Evolutionary conservation across 176 grass and related monocot species (phyloP).

Genomic region (Oropetium thomaeum): DNA sequence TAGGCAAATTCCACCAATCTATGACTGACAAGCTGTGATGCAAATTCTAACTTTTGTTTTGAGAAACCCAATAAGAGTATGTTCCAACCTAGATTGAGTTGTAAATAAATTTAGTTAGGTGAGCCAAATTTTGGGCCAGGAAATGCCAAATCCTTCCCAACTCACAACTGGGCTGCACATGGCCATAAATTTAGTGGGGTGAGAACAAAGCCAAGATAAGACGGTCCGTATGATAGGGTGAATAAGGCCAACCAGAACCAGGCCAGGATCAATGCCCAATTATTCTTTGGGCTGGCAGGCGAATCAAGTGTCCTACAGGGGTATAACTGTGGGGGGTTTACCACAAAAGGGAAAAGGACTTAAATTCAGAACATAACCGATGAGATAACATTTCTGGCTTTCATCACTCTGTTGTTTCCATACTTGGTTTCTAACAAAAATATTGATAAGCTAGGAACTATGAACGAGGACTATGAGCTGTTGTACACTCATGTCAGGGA

Average conservation of each 20-base stretch:
- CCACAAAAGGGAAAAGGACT: too few species aligned
- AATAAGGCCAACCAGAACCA: conserved; percentile 27
- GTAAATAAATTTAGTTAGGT: background rate
- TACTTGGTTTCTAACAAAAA: background rate
- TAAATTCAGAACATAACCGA: too few species aligned
- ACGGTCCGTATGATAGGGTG: background rate
- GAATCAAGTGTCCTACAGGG: conserved; percentile 7
- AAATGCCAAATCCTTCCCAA: background rate
- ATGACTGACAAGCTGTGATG: background rate
- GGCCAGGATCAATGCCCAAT: conserved; percentile 8
- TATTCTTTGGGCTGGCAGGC: conserved; percentile 11
- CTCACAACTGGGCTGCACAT: background rate
- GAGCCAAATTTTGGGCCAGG: conserved; percentile 16
- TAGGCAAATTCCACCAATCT: background rate
- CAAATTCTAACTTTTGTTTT: background rate
- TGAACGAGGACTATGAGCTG: background rate
- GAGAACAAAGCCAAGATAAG: conserved; percentile 1
- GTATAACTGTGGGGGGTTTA: background rate
- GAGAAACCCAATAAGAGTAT: background rate
- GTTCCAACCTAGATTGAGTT: background rate
- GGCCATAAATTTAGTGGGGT: conserved; percentile 8
- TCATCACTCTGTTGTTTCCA: background rate
- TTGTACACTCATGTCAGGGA: background rate
- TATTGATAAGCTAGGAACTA: background rate
- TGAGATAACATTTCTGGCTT: background rate